Conservation (phyloP, 2,329 filamentous ascomycete species). For the Aspergillus niger region DNA sequence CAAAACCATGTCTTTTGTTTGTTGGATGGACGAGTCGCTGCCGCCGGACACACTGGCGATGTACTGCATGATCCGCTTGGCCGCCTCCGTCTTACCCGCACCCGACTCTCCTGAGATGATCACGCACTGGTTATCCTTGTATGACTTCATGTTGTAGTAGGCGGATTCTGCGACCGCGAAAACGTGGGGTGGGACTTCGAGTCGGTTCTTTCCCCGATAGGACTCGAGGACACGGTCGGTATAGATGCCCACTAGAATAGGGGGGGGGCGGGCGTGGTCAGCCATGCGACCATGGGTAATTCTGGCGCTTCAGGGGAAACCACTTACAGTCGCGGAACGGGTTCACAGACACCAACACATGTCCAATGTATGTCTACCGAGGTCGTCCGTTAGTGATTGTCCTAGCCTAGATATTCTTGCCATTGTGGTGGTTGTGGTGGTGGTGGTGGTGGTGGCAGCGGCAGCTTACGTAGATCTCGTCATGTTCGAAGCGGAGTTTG, state of each 20-base stretch:
- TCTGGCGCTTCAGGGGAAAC: background rate
- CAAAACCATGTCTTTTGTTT: constrained; percentile 99
- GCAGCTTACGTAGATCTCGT: constrained; percentile 79
- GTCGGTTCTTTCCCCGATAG: constrained; percentile 94
- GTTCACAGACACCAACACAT: constrained; percentile 98
- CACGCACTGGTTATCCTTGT: constrained; percentile 98
- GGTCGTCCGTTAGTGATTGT: constrained; percentile 10
- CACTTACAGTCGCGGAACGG: constrained; percentile 82
- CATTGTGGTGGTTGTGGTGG: background rate
- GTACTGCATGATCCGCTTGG: constrained; percentile 99
- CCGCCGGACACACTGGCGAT: constrained; percentile 96
- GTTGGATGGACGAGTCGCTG: constrained; percentile 79
- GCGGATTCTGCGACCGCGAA: constrained; percentile 94
- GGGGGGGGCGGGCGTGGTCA: constrained; percentile 40
- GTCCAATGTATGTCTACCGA: constrained; percentile 89
- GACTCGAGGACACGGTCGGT: constrained; percentile 90
- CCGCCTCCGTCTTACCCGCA: constrained; percentile 96
- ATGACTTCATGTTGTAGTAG: constrained; percentile 99
- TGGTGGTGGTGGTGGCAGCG: background rate
- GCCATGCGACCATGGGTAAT: background rate
- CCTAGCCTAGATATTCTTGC: constrained; percentile 7
- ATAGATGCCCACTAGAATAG: constrained; percentile 78
- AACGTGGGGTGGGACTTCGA: constrained; percentile 91
- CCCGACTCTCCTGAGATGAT: constrained; percentile 99
- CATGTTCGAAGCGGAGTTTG: constrained; percentile 96